phyloP scores from a whole-genome alignment of 192 early-diverging fungal species.

The Coemansia sp. region DNA sequence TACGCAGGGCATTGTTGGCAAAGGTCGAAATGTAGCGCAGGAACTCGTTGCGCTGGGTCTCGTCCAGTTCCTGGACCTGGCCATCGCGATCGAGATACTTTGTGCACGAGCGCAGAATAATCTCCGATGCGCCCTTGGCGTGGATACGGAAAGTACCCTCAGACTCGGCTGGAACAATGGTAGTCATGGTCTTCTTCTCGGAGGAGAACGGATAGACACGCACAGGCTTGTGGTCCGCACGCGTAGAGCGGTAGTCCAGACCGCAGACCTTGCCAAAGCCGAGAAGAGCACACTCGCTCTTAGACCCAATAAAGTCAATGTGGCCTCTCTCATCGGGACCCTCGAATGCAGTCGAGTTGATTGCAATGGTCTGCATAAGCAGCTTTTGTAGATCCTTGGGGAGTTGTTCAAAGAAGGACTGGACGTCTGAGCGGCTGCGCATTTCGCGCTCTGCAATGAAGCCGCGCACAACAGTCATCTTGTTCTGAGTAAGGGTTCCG shows the following conservation, averaged over 20 bases:
- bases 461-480: slow-evolving; percentile 75
- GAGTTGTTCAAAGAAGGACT: slow-evolving; percentile 54
- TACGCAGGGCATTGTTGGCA: slow-evolving; percentile 70
- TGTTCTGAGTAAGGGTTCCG: slow-evolving; percentile 81
- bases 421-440: slow-evolving; percentile 38
- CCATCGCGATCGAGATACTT: slow-evolving; percentile 60
- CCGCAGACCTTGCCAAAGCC: slow-evolving; percentile 64
- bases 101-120: slow-evolving; percentile 63
- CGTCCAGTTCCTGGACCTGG: slow-evolving; percentile 45
- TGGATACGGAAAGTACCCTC: slow-evolving; percentile 52
- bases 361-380: slow-evolving; percentile 60
- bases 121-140: slow-evolving; percentile 82
- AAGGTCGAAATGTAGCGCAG: slow-evolving; percentile 57
- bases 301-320: slow-evolving; percentile 68
- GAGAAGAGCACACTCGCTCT: slow-evolving; percentile 78
- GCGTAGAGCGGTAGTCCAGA: slow-evolving; percentile 57
- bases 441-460: slow-evolving; percentile 54
- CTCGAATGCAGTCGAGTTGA: slow-evolving; percentile 78
- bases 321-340: slow-evolving; percentile 63
- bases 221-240: slow-evolving; percentile 52
- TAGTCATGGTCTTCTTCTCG: slow-evolving; percentile 87
- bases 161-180: slow-evolving; percentile 52
- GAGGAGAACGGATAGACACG: slow-evolving; percentile 88
- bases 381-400: slow-evolving; percentile 33
- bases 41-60: slow-evolving; percentile 39